Percentiles rank a stretch among this genome's conserved stretches.
phyloP scores from a whole-genome alignment of 352 stramenopile genomes.

The Globisporangium parvum region DNA sequence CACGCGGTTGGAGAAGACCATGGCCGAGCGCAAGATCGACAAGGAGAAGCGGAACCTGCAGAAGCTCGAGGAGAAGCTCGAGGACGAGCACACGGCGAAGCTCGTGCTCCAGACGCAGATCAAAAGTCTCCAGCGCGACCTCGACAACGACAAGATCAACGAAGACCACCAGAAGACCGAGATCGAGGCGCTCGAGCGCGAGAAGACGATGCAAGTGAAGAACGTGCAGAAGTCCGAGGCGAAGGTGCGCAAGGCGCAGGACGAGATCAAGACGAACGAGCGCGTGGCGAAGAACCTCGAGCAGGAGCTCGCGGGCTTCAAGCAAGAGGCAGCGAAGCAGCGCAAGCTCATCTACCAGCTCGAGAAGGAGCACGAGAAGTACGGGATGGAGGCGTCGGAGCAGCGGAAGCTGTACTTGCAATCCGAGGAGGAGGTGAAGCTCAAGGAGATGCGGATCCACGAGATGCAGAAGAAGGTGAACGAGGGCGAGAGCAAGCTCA shows the following conservation, averaged over 20 bases:
- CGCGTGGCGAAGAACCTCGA: constrained; percentile 85
- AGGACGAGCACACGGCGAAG: constrained; percentile 86
- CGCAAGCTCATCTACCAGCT: constrained; percentile 89
- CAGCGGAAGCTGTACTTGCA: constrained; percentile 83
- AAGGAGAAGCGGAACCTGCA: constrained; percentile 82
- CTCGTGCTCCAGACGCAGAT: constrained; percentile 77
- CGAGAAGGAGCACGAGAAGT: constrained; percentile 91
- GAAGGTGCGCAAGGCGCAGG: constrained; percentile 80
- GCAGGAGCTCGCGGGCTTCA: constrained; percentile 77
- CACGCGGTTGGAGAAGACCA: constrained; percentile 83
- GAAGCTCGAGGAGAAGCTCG: constrained; percentile 88
- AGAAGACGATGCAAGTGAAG: constrained; percentile 83
- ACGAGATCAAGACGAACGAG: constrained; percentile 91
- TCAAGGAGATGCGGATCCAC: constrained; percentile 77
- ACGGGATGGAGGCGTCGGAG: constrained; percentile 82
- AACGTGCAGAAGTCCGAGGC: constrained; percentile 79
- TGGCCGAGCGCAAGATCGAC: constrained; percentile 88
- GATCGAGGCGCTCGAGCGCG: constrained; percentile 81
- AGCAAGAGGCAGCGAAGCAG: constrained; percentile 83
- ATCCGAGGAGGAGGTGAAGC: constrained; percentile 72
- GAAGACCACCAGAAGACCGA: constrained; percentile 69
- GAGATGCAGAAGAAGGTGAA: constrained; percentile 86
- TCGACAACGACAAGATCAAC: constrained; percentile 75
- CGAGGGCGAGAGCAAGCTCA: constrained; percentile 91
- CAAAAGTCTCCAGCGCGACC: constrained; percentile 76